Evolutionary conservation across 352 stramenopile species (phyloP), one percentile per base, ranked within the genome.

Genomic region (Globisporangium paddicum): DNA sequence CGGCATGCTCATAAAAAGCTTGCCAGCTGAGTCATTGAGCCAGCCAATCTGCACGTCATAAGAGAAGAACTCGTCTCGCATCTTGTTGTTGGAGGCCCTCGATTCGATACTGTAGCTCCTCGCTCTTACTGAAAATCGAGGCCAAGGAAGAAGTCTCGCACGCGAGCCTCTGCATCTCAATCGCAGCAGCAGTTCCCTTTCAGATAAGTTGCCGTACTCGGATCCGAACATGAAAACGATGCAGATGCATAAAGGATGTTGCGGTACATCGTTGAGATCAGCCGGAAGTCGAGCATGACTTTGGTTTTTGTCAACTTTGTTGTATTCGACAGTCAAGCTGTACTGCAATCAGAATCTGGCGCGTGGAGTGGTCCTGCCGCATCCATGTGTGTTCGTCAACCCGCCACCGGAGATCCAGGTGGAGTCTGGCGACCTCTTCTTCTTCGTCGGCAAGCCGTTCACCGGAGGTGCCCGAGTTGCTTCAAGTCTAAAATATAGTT

Each of bases 221-320:
- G 83, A 93, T 45, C 73, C 78, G 6, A 93, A 93, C 51, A 93
- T 93, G 83, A 71, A 90, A n/a, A n/a, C 6, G 83, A 93, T 44
- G 80, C 83, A 7, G 77, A 93, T 51, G 83, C 83, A 10, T 90
- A 90, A 60, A 93, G 80, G 6, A 89, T 78, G 30, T 68, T 93
- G 60, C 79, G 80, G 1, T 90, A 89, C 55, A 93, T 93, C 23
- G 73, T 93, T 10, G 83, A 93, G 71, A 90, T 87, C 55, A 87
- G 73, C 32, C 79, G 87, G 56, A 77, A 73, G 23, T 75, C 70
- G 5, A 58, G 60, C 21, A 87, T 89, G 71, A n/a, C n/a, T n/a
- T n/a, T n/a, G n/a, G n/a, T n/a, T n/a, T n/a, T n/a, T n/a, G n/a
- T n/a, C n/a, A n/a, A n/a, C n/a, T n/a, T 5, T 28, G 5, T n/a